Evolutionary conservation across 306 rosid genomes (phyloP), one percentile per base, ranked within the genome.

Genomic region (Dryas octopetala): DNA sequence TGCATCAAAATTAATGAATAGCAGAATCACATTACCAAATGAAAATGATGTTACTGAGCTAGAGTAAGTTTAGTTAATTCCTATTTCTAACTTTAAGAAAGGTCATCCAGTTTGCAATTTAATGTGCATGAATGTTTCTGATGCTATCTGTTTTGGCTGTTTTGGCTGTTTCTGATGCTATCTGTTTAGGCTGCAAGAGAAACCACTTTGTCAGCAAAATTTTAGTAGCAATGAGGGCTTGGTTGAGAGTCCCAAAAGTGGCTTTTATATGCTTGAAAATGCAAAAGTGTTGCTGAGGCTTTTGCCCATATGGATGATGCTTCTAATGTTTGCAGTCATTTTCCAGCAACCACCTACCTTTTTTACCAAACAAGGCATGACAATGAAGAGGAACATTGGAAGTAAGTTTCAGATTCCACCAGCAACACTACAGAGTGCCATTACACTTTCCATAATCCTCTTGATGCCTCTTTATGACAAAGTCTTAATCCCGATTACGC

Each of bases 341-440:
- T 95, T 92, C 62, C 97, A 92, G 19, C 93, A 87, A 53, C 97
- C 99, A 6, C 86, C 91, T 1, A 92, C 99, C 5, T 95, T 95
- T 64, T 95, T 90, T 80, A 95, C 99, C 26, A 95, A 95, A 71
- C 99, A 95, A 88, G 99, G 99, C 60, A 90, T 88, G 96, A 85
- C 97, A 66, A 95, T 95, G 99, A 80, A 90, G 89, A 83, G 99
- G 53, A 89, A 86, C 84, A 83, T 92, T 0, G 93, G 97, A 49
- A 43, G 52, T 62, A 71, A 75, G 55, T 95, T 95, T 87, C 91
- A 81, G 76, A 86, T 95, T 51, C 99, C 99, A 50, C 99, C 99
- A 15, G 99, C 99, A 16, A 90, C 99, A 53, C 90, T 95, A 5
- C 99, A 95, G 76, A 91, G 96, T 55, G 82, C 96, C 0, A 92